Evolutionary conservation across 208 protist species (phyloP), one percentile per base, ranked within the genome.

Genomic region (Polymyxa betae): DNA sequence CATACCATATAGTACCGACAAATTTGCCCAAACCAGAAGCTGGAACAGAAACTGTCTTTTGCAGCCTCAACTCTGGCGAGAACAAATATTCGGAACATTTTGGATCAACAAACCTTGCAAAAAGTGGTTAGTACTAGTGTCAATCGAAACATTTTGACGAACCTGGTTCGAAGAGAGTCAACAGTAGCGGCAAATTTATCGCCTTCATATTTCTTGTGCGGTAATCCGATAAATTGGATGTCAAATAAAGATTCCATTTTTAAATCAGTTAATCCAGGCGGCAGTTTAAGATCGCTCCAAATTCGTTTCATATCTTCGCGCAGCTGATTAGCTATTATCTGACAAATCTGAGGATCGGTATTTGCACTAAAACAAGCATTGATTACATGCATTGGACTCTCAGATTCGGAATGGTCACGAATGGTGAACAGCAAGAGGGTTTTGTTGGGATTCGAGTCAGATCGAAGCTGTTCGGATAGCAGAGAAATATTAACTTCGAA

Each of bases 401-500:
- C 45, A 32, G 44, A 64, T 41, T 60, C 43, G 38, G 38, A 54
- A 24, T 1, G 49, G 77, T 92, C 90, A n/a, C 90, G 88, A 82
- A 92, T 92, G 10, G 89, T 1, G 29, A 92, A 92, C 20, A 92
- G 16, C 12, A 92, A n/a, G 10, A 45, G 44, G 5, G 49, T 72
- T 92, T 77, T 87, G 0, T 32, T 91, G 40, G 60, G 46, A 38
- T 72, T 32, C 10, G 0, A 89, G n/a, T 38, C 38, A 20, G 45
- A 92, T 38, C 35, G 77, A 52, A 90, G 16, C 72, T 82, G 35
- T 35, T 82, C 72, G 16, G 72, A 5, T 20, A 82, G 72, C n/a
- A 82, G 72, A 5, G n/a, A 5, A 5, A 92, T 24, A 45, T 92
- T 92, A 38, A 92, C 82, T 54, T 92, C 90, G 44, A 92, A 89